Evolutionary conservation across 768 basidiomycete species (phyloP).

Genomic region (Coprinopsis marcescibilis): DNA sequence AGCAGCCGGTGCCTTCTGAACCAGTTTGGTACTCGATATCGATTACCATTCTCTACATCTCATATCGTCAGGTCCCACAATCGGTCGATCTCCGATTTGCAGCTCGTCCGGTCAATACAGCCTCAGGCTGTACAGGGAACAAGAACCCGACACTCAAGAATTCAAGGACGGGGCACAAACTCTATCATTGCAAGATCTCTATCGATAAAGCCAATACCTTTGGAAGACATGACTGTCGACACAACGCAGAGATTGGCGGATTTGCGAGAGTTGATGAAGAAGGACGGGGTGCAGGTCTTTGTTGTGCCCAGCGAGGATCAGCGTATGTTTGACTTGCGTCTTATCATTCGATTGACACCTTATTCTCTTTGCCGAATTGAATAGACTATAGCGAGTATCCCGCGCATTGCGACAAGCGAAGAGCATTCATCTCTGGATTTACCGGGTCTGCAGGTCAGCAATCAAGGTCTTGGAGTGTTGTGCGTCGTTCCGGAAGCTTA

Average conservation of each 20-base stretch:
- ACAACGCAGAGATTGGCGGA: slow-evolving; percentile 57
- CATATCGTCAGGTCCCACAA: too few relatives aligned
- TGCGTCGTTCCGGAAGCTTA: background rate
- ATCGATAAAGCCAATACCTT: too few relatives aligned
- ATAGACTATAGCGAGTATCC: slow-evolving; percentile 87
- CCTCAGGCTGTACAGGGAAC: too few relatives aligned
- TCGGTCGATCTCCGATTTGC: too few relatives aligned
- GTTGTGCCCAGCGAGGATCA: slow-evolving; percentile 92
- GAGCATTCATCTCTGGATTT: slow-evolving; percentile 90
- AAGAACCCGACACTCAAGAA: too few relatives aligned
- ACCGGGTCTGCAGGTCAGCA: slow-evolving; percentile 82
- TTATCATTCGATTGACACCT: slow-evolving; percentile 1
- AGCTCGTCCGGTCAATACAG: background rate
- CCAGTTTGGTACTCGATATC: too few relatives aligned
- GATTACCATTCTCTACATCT: too few relatives aligned
- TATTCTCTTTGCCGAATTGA: background rate
- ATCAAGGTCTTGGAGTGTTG: too few relatives aligned
- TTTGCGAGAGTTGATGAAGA: slow-evolving; percentile 67
- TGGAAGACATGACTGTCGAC: slow-evolving; percentile 43
- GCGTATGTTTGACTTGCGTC: slow-evolving; percentile 59
- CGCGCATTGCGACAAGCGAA: slow-evolving; percentile 75
- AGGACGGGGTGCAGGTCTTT: slow-evolving; percentile 57
- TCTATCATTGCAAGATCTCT: too few relatives aligned
- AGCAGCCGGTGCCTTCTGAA: too few relatives aligned
- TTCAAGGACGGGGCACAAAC: too few relatives aligned